Evolutionary conservation across 345 rosid genomes (phyloP).

Genomic region (Salix koriyanagi): DNA sequence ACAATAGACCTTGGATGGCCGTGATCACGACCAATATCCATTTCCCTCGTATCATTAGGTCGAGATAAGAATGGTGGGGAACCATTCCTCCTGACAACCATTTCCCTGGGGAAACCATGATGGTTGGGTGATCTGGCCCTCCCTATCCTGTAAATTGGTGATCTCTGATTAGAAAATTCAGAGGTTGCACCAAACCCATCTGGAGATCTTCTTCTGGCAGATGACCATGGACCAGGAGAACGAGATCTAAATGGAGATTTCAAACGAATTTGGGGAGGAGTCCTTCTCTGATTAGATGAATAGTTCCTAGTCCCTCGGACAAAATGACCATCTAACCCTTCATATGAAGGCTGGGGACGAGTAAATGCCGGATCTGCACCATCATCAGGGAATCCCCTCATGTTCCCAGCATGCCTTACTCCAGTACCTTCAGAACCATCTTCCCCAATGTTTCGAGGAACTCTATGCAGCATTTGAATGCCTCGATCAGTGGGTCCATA

Average conservation of each 20-base stretch:
- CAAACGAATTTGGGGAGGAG: conserved; percentile 44
- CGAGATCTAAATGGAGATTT: conserved; percentile 65
- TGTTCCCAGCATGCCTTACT: conserved; percentile 53
- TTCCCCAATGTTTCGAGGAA: conserved; percentile 48
- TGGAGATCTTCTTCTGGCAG: conserved; percentile 70
- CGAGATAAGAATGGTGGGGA: conserved; percentile 60
- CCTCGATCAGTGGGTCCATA: conserved; percentile 41
- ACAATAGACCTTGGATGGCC: conserved; percentile 52
- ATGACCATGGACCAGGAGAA: conserved; percentile 64
- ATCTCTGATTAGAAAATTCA: conserved; percentile 54
- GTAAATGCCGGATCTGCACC: conserved; percentile 43
- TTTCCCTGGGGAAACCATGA: conserved; percentile 53
- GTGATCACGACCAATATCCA: conserved; percentile 50
- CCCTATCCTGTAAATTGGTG: conserved; percentile 59
- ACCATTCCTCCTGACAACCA: conserved; percentile 57
- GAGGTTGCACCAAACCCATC: conserved; percentile 58
- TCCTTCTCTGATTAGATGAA: conserved; percentile 45
- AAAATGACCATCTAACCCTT: conserved; percentile 53
- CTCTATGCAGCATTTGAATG: conserved; percentile 46
- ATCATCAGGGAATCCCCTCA: conserved; percentile 48
- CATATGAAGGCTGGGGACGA: conserved; percentile 42
- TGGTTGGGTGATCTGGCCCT: conserved; percentile 63
- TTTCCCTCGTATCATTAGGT: conserved; percentile 55
- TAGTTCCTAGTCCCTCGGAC: conserved; percentile 51
- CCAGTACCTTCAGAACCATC: conserved; percentile 54